phyloP scores from a whole-genome alignment of 768 basidiomycete species.

The Psilocybe azurescens region DNA sequence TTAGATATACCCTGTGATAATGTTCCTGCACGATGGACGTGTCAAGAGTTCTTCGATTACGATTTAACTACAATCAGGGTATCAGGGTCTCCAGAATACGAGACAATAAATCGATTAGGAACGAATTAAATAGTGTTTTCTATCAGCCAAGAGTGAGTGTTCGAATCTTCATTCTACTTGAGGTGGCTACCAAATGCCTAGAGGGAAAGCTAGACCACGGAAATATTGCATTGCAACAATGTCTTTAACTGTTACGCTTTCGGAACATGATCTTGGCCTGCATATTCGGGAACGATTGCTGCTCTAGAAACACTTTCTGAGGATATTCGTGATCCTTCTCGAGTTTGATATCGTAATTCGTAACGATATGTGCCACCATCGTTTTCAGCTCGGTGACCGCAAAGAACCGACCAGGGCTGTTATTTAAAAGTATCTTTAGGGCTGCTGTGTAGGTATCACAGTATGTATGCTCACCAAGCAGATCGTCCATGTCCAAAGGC shows the following conservation, averaged over 20 bases:
- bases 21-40: neutral
- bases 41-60: too few relatives aligned
- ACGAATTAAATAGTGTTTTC: too few relatives aligned
- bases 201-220: too few relatives aligned
- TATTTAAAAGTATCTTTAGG: too few relatives aligned
- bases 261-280: constrained; percentile 12
- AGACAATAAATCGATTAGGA: too few relatives aligned
- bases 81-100: too few relatives aligned
- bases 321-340: constrained; percentile 25
- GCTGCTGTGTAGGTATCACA: too few relatives aligned
- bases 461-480: constrained; percentile 1
- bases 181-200: too few relatives aligned
- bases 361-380: constrained; percentile 47
- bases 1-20: constrained; percentile 23
- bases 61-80: too few relatives aligned
- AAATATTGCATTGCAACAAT: too few relatives aligned
- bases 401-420: constrained; percentile 47
- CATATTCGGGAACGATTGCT: constrained; percentile 3
- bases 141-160: too few relatives aligned
- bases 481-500: constrained; percentile 42
- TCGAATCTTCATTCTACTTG: too few relatives aligned
- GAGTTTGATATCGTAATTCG: constrained; percentile 45
- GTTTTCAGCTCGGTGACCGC: constrained; percentile 46
- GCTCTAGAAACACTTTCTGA: neutral
- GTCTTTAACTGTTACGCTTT: neutral